A percentile compares a stretch with the other conserved stretches of the same genome.
phyloP scores from a whole-genome alignment of 192 early-diverging fungal genomes.

The Dimargaris verticillata region DNA sequence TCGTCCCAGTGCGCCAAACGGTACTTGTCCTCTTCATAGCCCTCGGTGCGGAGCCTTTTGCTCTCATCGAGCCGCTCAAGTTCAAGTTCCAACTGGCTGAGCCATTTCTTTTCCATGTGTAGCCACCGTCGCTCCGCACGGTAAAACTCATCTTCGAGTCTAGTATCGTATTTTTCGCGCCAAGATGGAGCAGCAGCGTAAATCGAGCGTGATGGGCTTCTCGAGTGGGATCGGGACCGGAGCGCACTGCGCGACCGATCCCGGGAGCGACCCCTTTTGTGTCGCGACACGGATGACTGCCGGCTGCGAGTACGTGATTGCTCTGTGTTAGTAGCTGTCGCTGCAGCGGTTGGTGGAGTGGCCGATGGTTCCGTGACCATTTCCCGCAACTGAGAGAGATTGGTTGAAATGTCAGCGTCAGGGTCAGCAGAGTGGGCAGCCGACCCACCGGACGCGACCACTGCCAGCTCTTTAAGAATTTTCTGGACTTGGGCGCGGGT shows the following conservation, averaged over 20 bases:
- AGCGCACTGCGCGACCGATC: neutral
- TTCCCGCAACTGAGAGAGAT: neutral
- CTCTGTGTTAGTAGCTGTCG: neutral
- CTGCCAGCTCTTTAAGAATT: neutral
- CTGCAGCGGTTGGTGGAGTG: neutral
- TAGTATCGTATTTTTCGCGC: neutral
- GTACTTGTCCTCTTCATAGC: neutral
- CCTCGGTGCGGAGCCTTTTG: conserved; percentile 13
- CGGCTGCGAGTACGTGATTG: neutral
- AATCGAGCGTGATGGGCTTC: neutral
- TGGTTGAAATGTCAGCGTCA: neutral
- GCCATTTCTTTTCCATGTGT: conserved; percentile 2
- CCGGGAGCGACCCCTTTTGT: neutral
- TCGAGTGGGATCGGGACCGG: neutral
- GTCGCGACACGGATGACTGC: too few species aligned
- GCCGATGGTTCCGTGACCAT: neutral
- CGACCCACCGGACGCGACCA: too few species aligned
- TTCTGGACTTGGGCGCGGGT: neutral
- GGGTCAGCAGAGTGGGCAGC: too few species aligned
- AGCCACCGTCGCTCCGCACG: neutral
- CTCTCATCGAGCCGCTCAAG: conserved; percentile 21
- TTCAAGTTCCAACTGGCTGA: conserved; percentile 23
- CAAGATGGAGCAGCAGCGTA: neutral
- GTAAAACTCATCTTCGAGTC: neutral
- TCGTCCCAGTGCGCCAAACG: conserved; percentile 25